Conservation (phyloP, 1,284 basidiomycete genomes). For the Rhodotorula glutinis region DNA sequence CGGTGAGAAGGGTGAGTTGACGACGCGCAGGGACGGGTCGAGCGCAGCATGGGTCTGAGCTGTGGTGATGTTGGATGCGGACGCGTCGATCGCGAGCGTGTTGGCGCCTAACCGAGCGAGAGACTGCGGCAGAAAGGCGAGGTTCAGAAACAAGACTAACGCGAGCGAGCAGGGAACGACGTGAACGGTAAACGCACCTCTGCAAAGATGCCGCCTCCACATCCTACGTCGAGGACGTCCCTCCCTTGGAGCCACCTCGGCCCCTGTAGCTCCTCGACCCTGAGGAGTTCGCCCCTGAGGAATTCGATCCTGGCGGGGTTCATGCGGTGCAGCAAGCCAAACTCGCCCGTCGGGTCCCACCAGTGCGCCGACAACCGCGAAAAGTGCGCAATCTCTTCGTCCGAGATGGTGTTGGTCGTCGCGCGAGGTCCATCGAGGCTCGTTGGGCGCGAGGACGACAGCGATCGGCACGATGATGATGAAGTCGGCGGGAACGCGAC, state of each 20-base stretch:
- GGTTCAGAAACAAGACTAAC: background rate
- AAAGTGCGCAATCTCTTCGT: constrained; percentile 85
- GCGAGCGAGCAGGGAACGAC: too few species aligned
- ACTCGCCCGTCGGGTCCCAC: constrained; percentile 97
- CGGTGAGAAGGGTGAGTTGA: constrained; percentile 23
- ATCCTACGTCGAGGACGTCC: constrained; percentile 80
- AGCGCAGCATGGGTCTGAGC: constrained; percentile 76
- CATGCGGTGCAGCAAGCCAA: constrained; percentile 87
- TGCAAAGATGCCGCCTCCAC: constrained; percentile 89
- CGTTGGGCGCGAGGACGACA: background rate
- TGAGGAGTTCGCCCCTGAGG: constrained; percentile 51
- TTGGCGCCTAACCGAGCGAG: constrained; percentile 81
- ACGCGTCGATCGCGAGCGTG: constrained; percentile 87
- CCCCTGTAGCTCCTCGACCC: constrained; percentile 43
- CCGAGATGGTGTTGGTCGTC: constrained; percentile 43
- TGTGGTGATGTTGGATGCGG: constrained; percentile 77
- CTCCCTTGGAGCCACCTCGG: constrained; percentile 57
- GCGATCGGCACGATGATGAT: background rate
- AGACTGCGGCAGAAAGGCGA: constrained; percentile 56
- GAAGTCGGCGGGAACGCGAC: background rate
- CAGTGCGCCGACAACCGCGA: constrained; percentile 84
- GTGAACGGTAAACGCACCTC: constrained; percentile 70
- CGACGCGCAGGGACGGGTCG: constrained; percentile 58
- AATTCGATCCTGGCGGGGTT: constrained; percentile 86
- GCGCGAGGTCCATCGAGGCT: background rate